Evolutionary conservation across 2,329 filamentous ascomycete species (phyloP).

Genomic region (Aspergillus candidus): DNA sequence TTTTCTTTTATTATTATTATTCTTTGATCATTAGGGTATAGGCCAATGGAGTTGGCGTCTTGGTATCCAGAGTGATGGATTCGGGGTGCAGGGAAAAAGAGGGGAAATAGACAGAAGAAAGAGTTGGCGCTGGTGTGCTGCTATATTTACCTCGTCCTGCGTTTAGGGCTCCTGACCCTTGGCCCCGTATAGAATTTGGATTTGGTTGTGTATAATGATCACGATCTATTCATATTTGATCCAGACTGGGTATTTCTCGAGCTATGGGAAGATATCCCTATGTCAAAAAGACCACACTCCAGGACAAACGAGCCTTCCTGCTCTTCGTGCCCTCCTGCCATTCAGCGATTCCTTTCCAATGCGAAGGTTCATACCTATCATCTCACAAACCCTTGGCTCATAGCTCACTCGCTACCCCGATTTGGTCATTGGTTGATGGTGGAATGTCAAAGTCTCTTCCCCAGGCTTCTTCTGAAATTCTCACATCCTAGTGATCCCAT

Average conservation of each 20-base stretch:
- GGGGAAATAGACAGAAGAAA: conserved; percentile 4
- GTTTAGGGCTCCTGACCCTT: no score
- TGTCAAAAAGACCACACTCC: not conserved
- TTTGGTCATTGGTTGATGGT: not conserved
- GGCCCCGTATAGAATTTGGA: no score
- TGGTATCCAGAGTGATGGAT: conserved; percentile 27
- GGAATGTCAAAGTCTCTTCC: not conserved
- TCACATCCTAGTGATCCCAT: conserved; percentile 9
- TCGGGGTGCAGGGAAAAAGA: conserved; percentile 25
- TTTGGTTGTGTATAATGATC: no score
- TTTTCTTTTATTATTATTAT: not conserved
- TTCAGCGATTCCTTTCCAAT: not conserved
- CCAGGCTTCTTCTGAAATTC: conserved; percentile 8
- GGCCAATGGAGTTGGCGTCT: conserved; percentile 2
- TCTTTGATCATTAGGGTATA: no score
- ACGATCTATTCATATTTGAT: no score
- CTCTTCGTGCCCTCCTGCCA: not conserved
- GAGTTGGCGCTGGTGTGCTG: conserved; percentile 9
- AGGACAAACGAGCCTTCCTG: not conserved
- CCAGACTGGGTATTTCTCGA: no score
- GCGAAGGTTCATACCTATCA: not conserved
- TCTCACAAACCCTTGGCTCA: conserved; percentile 1
- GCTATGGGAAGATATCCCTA: no score
- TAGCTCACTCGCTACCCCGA: conserved; percentile 2
- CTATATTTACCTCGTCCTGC: conserved; percentile 25